Conservation (phyloP, 2,329 filamentous ascomycete genomes). For the Chaetomiaceae sp. region DNA sequence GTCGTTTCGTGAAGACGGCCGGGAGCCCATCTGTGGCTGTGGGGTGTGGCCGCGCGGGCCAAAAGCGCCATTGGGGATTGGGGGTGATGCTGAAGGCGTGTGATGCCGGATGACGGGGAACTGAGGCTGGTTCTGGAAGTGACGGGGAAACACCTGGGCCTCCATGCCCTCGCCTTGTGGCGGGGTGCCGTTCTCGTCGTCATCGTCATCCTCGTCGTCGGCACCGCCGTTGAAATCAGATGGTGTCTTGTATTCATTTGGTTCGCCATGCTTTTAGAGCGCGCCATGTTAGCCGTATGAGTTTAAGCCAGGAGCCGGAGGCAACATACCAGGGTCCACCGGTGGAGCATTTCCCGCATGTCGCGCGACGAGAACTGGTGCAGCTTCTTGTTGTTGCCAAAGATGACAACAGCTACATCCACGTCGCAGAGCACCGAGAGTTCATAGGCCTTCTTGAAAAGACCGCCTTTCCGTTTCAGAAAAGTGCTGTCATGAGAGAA, state of each 20-base stretch:
- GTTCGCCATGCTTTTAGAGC: constrained; percentile 72
- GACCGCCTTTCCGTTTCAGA: constrained; percentile 93
- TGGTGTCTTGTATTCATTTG: constrained; percentile 95
- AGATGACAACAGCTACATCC: constrained; percentile 97
- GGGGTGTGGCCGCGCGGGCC: constrained; percentile 71
- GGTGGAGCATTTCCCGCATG: constrained; percentile 82
- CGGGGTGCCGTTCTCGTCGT: constrained; percentile 69
- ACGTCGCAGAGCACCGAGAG: constrained; percentile 96
- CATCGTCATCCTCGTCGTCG: constrained; percentile 81
- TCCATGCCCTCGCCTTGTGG: constrained; percentile 61
- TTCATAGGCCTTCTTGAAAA: constrained; percentile 99
- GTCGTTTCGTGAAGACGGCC: constrained; percentile 76
- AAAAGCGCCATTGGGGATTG: constrained; percentile 71
- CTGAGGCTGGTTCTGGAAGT: constrained; percentile 61
- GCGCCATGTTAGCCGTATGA: constrained; percentile 15
- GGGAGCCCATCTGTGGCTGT: constrained; percentile 69
- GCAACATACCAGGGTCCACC: constrained; percentile 81
- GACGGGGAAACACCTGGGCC: constrained; percentile 62
- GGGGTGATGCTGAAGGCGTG: constrained; percentile 82
- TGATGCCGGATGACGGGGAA: constrained; percentile 72
- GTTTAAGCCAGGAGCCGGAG: constrained; percentile 6
- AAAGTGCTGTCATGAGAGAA: constrained; percentile 66
- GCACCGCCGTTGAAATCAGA: constrained; percentile 84
- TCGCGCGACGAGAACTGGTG: constrained; percentile 96
- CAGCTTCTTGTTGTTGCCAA: constrained; percentile 97